Base-by-base conservation (phyloP, 495 filamentous ascomycete species). In the Viridothelium virens region DNA sequence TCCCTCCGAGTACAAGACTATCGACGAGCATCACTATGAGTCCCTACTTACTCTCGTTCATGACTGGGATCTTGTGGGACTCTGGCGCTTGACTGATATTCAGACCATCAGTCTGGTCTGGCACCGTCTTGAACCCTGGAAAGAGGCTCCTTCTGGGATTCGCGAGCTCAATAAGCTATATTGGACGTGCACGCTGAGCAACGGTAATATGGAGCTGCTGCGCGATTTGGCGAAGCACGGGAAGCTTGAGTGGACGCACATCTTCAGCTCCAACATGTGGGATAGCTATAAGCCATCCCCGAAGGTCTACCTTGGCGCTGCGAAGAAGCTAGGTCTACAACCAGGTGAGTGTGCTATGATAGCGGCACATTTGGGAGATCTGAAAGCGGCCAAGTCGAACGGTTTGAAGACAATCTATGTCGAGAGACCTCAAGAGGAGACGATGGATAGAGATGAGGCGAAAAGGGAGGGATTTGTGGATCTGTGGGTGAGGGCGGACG, bases 231-330 rank as follows among this genome's bases (percentile, higher is more conserved):
- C 81, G 56, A 65, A 68, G 38, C 70, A 83, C 70, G 87, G 81
- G 2, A 71, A 77, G 18, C 79, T 93, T 56, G 81, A 82, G 1
- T 92, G 89, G 69, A 79, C 79, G 39, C 78, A 80, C 62, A 70
- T 92, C 63, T 77, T 84, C 59, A 88, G 84, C 25, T 82, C 85
- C 1, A 89, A 87, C 74, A 79, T 87, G 67, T 93, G 91, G 71
- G 77, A 79, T n/a, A 86, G 85, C 6, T 93, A 93, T 72, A 95
- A 94, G 74, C 90, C 90, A 6, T 81, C 84, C 67, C 82, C 86
- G 16, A 77, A 75, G 48, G 86, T 88, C 5, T 92, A 92, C 73
- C 75, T 79, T 0, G 90, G 89, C 0, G 89, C 89, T 2, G 88
- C 81, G 14, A 70, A 77, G 53, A 75, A 77, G 53, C 74, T 92